Evolutionary conservation across 371 early-diverging fungal species (phyloP), one percentile per base, ranked within the genome.

Genomic region (Rhizopus arrhizus): DNA sequence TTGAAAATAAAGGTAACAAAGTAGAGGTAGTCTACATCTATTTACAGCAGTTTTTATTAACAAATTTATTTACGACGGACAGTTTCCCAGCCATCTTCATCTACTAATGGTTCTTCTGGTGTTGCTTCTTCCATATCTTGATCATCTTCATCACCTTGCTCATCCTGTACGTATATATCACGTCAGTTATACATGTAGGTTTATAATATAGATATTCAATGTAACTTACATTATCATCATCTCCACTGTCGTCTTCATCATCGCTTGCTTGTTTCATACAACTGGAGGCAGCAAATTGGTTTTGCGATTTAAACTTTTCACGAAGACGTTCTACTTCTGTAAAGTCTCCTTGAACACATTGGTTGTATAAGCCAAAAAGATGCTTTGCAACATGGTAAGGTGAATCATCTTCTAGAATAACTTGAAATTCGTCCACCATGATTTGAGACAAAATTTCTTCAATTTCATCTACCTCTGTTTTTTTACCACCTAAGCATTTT

Each of bases 391-490:
- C 76, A 58, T 70, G 53, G 58, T 82, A 82, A 7, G 81, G 82
- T 5, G 86, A 85, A 59, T 85, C 83, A 58, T 87, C 89, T 57
- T 89, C 89, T 5, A 89, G 71, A 13, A 82, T 40, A 7, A 80
- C 80, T 16, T 85, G 76, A 53, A 89, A 89, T 58, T 89, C 89
- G 45, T 89, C 88, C 11, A 67, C 68, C 89, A 89, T 86, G 48
- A 86, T 78, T 57, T 85, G 86, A 4, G 63, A 36, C 60, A 88
- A 63, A 51, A 88, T 83, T 28, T 82, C 83, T 57, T 87, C 88
- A 33, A 89, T 64, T 48, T 88, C 88, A 36, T 83, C 81, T 2
- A 78, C 65, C 38, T 88, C 84, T 3, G 85, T 55, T 43, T 79
- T 82, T 65, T 85, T 83, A 41, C 87, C 88, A 45, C 82, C 87